A percentile compares a stretch with the other conserved stretches of the same genome.
Evolutionary conservation across 441 rosid species (phyloP).

Genomic region (Populus hybrid): DNA sequence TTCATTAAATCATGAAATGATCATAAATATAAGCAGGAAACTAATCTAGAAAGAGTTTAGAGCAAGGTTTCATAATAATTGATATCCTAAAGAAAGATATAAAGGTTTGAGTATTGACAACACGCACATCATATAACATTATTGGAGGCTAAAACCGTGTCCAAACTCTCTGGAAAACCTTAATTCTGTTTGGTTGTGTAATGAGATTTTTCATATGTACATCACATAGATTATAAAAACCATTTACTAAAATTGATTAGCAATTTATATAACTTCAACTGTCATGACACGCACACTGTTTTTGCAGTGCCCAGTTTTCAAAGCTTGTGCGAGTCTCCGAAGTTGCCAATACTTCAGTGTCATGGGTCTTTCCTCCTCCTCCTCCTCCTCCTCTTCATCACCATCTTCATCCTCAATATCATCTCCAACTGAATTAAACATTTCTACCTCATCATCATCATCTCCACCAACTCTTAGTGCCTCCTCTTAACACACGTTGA

Average conservation of each 20-base stretch:
- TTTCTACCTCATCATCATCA: constrained; percentile 36
- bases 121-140: no score
- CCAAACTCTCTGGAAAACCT: no score
- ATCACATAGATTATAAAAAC: no score
- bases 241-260: background rate
- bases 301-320: constrained; percentile 78
- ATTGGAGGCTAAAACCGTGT: no score
- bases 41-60: background rate
- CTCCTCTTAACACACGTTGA: constrained; percentile 53
- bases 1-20: no score
- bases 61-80: no score
- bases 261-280: constrained; percentile 7
- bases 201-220: no score
- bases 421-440: constrained; percentile 21
- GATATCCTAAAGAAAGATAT: no score
- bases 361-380: constrained; percentile 37
- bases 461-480: constrained; percentile 38
- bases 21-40: background rate
- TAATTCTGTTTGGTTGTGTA: no score
- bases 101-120: no score
- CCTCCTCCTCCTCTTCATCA: constrained; percentile 23
- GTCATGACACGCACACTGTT: constrained; percentile 49
- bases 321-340: constrained; percentile 70
- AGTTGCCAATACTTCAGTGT: constrained; percentile 88
- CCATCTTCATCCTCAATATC: constrained; percentile 28